Percentiles rank a stretch among this genome's conserved stretches.
Conservation (phyloP, 352 stramenopile genomes). For the Phytophthora kernoviae region DNA sequence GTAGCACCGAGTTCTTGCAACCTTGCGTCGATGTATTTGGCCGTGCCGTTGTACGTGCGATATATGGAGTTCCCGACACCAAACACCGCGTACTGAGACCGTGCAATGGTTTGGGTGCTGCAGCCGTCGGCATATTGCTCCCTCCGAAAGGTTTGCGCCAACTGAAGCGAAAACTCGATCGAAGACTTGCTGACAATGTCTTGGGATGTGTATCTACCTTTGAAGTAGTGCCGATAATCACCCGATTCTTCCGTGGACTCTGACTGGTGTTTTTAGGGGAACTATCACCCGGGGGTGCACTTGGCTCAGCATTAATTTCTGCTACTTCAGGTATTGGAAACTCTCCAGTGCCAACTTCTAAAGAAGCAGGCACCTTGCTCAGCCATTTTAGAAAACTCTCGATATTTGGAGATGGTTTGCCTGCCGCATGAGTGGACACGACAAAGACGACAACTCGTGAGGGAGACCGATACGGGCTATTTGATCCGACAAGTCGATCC, state of each 20-base stretch:
- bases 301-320: background rate
- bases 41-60: slow-evolving; percentile 94
- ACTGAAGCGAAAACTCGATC: slow-evolving; percentile 2
- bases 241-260: background rate
- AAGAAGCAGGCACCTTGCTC: background rate
- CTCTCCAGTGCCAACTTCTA: background rate
- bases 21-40: slow-evolving; percentile 83
- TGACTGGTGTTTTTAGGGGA: background rate
- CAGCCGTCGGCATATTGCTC: background rate
- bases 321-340: background rate
- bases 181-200: background rate
- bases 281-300: background rate
- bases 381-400: slow-evolving; percentile 88
- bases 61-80: slow-evolving; percentile 95
- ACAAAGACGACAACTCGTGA: slow-evolving; percentile 84
- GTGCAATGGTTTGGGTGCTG: background rate
- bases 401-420: slow-evolving; percentile 94
- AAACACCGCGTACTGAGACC: slow-evolving; percentile 63
- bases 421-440: slow-evolving; percentile 95
- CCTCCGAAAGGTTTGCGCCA: slow-evolving; percentile 16
- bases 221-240: background rate
- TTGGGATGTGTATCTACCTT: background rate
- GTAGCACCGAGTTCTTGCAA: slow-evolving; percentile 79
- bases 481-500: slow-evolving; percentile 11
- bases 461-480: slow-evolving; percentile 32